A percentile compares a stretch with the other conserved stretches of the same genome.
Conservation (phyloP, 306 rosid genomes). For the Begonia fuchsioides region DNA sequence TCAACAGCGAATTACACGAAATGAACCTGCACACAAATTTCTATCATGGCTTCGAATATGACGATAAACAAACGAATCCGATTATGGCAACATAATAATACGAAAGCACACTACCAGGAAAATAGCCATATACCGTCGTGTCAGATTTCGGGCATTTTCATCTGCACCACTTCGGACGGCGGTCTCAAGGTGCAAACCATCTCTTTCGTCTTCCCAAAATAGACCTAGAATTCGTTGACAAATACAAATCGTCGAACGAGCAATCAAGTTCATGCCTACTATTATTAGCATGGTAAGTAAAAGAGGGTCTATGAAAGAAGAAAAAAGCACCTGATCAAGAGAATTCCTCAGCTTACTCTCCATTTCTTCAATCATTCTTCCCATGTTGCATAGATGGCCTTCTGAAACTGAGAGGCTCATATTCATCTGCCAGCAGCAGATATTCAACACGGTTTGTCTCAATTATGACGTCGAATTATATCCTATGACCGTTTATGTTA, state of each 20-base stretch:
- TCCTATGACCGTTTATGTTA: too few species aligned
- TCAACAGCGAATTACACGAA: too few species aligned
- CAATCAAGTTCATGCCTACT: too few species aligned
- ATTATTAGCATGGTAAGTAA: not conserved
- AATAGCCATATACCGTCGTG: constrained; percentile 4
- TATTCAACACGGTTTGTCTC: too few species aligned
- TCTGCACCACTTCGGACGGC: constrained; percentile 60
- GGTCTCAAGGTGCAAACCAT: constrained; percentile 97
- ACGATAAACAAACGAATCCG: too few species aligned
- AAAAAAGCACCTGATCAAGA: constrained; percentile 63
- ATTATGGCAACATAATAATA: too few species aligned
- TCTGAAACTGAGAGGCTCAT: constrained; percentile 71
- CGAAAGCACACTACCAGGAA: too few species aligned
- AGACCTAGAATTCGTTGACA: constrained; percentile 38
- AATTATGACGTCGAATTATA: too few species aligned
- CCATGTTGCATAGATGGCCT: constrained; percentile 95
- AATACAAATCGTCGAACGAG: too few species aligned
- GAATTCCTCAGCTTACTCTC: constrained; percentile 95
- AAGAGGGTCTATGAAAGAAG: not conserved
- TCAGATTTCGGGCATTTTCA: constrained; percentile 68
- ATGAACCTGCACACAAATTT: too few species aligned
- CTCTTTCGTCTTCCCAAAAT: constrained; percentile 95
- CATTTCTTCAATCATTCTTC: constrained; percentile 99
- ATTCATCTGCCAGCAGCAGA: constrained; percentile 41
- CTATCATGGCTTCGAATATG: too few species aligned